Evolutionary conservation across 345 rosid species (phyloP), one percentile per base, ranked within the genome.

Genomic region (Clausena lansium): DNA sequence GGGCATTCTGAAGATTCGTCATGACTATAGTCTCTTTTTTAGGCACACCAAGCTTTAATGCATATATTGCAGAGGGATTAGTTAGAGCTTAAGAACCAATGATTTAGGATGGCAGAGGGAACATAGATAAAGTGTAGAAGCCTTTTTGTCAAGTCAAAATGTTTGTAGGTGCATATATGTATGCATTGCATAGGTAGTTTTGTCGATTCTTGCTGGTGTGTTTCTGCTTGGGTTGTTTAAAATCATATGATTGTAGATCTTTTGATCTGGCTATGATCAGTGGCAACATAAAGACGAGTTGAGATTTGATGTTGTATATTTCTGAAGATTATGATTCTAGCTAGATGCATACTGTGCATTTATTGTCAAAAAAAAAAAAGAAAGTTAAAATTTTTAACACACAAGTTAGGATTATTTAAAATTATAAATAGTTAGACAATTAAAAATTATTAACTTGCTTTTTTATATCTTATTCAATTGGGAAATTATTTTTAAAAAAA

Each of bases 1-100:
- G 77, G 65, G 80, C 77, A 73, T 70, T 77, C 76, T 30, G 36
- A 67, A 61, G 84, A 66, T 33, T 50, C 58, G 30, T 27, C 38
- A 50, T 50, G 19, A 22, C 33, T 30, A 32, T 55, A 55, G 61
- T 67, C 55, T 74, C 57, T 72, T 27, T 33, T 32, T 57, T 70
- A 30, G 19, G 17, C n/a, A 58, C 6, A 9, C 32, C 30, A 24
- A 0, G 27, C 52, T 65, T 25, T 30, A 41, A 1, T 39, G 69
- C 10, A 9, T 28, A 30, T 11, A 45, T 20, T 57, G 25, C 68
- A 62, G 25, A 17, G 22, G 39, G 67, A 32, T 5, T 7, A 15
- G 54, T 68, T 45, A 41, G 11, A 75, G 67, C 57, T 35, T 55
- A 22, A 55, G 67, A 65, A 19, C 66, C 33, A 74, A 13, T 17